Evolutionary conservation across 768 basidiomycete species (phyloP), one percentile per base, ranked within the genome.

Genomic region (Daedaleopsis nitida): DNA sequence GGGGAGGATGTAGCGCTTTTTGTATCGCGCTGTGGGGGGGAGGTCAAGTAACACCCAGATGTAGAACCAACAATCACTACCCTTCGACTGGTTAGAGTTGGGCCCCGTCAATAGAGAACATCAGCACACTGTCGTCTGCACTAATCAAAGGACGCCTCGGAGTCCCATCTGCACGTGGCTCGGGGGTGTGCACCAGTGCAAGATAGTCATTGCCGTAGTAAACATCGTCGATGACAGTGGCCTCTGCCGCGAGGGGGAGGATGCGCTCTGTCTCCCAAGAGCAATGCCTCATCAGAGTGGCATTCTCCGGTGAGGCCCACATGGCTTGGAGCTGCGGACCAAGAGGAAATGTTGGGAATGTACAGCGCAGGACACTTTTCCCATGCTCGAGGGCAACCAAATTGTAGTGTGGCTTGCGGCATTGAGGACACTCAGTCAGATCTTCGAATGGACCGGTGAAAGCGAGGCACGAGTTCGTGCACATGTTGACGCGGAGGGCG

Each of bases 291-390:
- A 55, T 52, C 13, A 37, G n/a, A 13, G 12, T 5, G 0, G 54
- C 58, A 45, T 52, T 51, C 32, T 43, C 0, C 42, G 58, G n/a
- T 57, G 64, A 0, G 69, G 59, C 13, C 16, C 74, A 68, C 1
- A 76, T 63, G 0, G 80, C 78, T 52, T 82, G 80, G 0, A 82
- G 56, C 52, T 80, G 79, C 0, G 78, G 80, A 4, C 79, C 78
- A 16, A 81, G 45, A 0, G 72, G 78, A 23, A 82, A 74, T 0
- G 79, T 82, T 7, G 57, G 58, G 34, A 76, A 76, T 14, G 75
- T 67, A 16, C 75, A 66, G 0, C 70, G 67, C 0, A 79, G 66
- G 1, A 75, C 62, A 53, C 23, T 7, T 21, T 21, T 17, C 3
- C 44, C 44, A 17, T 21, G 44, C 44, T n/a, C 44, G 21, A 14